Percentiles rank a stretch among this genome's conserved stretches.
Conservation (phyloP, 2,329 filamentous ascomycete species). For the Fusarium neocosmosporiellum region DNA sequence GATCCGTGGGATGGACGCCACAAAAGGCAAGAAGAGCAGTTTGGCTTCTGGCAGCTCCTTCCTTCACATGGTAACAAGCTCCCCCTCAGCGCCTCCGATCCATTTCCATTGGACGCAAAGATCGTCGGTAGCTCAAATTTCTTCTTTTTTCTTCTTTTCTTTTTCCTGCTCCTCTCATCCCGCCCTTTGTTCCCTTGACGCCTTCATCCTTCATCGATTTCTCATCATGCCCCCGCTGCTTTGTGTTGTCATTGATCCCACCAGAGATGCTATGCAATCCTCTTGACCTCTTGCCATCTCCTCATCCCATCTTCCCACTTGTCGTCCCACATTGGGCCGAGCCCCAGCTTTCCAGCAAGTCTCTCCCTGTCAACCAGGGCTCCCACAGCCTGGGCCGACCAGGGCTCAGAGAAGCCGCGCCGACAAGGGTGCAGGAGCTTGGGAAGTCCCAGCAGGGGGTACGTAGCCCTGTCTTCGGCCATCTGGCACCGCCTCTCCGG, state of each 20-base stretch:
- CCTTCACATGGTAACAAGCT: constrained; percentile 29
- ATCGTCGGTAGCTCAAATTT: constrained; percentile 16
- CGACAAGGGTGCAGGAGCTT: constrained; percentile 21
- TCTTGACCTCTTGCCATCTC: constrained; percentile 16
- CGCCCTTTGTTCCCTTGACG: constrained; percentile 12
- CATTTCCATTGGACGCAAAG: constrained; percentile 34
- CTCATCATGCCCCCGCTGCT: neutral
- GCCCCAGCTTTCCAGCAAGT: constrained; percentile 16
- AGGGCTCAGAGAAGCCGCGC: constrained; percentile 16
- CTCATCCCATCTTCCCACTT: constrained; percentile 19
- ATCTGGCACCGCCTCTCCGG: constrained; percentile 38
- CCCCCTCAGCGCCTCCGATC: neutral
- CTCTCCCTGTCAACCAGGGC: constrained; percentile 22
- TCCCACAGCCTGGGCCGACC: constrained; percentile 15
- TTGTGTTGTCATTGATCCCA: constrained; percentile 1
- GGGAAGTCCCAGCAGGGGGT: constrained; percentile 32
- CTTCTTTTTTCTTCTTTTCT: constrained; percentile 5
- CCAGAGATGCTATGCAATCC: constrained; percentile 1
- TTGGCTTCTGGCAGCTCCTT: neutral
- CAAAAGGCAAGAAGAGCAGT: constrained; percentile 12
- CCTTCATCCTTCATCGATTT: constrained; percentile 16
- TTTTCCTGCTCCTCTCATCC: constrained; percentile 1
- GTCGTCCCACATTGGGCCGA: constrained; percentile 19
- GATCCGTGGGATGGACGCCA: constrained; percentile 17
- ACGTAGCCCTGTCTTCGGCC: constrained; percentile 33